These are phyloP conservation scores for Triticum timopheevii DNA, from an alignment of 176 grass and related monocot genomes.

Conservation along the genomic window DNA sequence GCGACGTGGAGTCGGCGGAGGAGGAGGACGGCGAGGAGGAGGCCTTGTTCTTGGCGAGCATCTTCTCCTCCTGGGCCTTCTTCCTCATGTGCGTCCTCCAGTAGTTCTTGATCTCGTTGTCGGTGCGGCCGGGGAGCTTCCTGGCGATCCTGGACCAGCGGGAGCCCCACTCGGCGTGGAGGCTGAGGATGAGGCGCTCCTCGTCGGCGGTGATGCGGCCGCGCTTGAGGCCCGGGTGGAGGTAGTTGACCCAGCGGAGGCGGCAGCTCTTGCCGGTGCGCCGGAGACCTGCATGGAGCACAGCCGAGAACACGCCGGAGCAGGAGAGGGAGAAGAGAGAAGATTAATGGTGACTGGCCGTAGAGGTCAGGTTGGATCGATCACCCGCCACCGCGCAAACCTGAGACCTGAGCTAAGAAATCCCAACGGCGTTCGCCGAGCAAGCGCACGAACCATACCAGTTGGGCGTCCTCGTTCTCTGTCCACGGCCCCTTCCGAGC, in stretches of 20 bases:
- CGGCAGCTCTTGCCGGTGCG: slow-evolving; percentile 93
- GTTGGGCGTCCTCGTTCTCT: slow-evolving; percentile 95
- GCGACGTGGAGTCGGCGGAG: slow-evolving; percentile 15
- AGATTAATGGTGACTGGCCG: slow-evolving; percentile 2
- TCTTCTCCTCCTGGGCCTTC: slow-evolving; percentile 63
- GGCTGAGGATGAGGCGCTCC: slow-evolving; percentile 69
- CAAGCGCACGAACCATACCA: slow-evolving; percentile 99
- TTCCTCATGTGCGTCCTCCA: slow-evolving; percentile 92
- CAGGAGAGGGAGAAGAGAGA: neutral
- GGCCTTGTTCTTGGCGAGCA: neutral
- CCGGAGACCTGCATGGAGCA: slow-evolving; percentile 59
- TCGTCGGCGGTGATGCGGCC: slow-evolving; percentile 89
- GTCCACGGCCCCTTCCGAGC: slow-evolving; percentile 87
- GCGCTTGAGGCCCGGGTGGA: slow-evolving; percentile 74
- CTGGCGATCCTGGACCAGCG: slow-evolving; percentile 91
- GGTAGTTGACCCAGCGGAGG: slow-evolving; percentile 91
- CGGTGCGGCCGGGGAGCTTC: slow-evolving; percentile 88
- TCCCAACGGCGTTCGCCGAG: slow-evolving; percentile 99
- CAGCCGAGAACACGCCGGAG: slow-evolving; percentile 3
- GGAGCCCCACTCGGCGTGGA: slow-evolving; percentile 81
- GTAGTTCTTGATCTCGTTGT: slow-evolving; percentile 99
- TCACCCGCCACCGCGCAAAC: slow-evolving; percentile 99
- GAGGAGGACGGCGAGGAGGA: slow-evolving; percentile 1
- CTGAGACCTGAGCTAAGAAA: slow-evolving; percentile 99
- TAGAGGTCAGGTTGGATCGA: slow-evolving; percentile 24